A percentile compares a stretch with the other conserved stretches of the same genome.
These are phyloP conservation scores for Camellia japonica DNA, from an alignment of 148 eudicot species.

Conservation along the genomic window DNA sequence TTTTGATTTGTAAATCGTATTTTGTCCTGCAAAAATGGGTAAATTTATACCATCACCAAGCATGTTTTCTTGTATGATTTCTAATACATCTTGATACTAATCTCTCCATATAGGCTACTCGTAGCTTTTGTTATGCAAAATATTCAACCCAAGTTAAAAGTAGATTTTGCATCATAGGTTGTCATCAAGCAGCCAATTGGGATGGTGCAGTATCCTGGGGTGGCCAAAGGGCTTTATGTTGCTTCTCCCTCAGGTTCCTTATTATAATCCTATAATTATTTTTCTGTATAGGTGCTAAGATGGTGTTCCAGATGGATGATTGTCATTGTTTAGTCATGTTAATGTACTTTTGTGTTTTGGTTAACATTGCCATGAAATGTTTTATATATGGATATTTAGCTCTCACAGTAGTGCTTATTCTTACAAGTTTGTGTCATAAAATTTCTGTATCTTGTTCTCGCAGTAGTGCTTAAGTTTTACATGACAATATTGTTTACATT, in stretches of 20 bases:
- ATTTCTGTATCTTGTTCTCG: neutral
- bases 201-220: slow-evolving; percentile 72
- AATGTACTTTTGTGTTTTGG: neutral
- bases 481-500: neutral
- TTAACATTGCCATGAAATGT: neutral
- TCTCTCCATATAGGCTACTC: neutral
- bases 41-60: slow-evolving; percentile 4
- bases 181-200: slow-evolving; percentile 82
- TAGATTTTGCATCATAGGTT: slow-evolving; percentile 39
- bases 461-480: neutral
- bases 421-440: neutral
- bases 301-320: neutral
- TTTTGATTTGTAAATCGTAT: too few species aligned
- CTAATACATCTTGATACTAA: neutral
- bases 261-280: neutral
- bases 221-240: slow-evolving; percentile 90
- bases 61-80: neutral
- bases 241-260: slow-evolving; percentile 74
- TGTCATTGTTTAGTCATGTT: neutral
- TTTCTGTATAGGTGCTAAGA: neutral
- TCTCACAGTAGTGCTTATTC: neutral
- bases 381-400: neutral
- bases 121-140: neutral
- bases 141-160: neutral
- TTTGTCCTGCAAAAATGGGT: neutral